Conservation (phyloP, 108 stramenopile genomes). For the Cyclotella baltica region DNA sequence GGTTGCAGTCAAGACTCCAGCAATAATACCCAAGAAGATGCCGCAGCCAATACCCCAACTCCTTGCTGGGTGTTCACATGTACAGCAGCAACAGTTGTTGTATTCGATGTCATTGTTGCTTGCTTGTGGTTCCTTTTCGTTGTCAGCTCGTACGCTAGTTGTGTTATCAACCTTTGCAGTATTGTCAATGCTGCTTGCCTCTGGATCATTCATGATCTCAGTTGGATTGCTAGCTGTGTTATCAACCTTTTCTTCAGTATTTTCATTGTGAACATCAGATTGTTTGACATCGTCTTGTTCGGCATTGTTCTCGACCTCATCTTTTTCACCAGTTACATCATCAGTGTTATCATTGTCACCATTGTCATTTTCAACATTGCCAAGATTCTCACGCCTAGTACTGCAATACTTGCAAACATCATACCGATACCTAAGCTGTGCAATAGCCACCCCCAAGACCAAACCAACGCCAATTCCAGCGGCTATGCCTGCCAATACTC, state of each 20-base stretch:
- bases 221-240: too few species aligned
- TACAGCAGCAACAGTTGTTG: slow-evolving; percentile 7
- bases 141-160: too few species aligned
- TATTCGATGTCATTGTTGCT: not conserved
- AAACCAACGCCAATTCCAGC: slow-evolving; percentile 13
- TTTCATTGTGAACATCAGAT: not conserved
- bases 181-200: slow-evolving; percentile 7
- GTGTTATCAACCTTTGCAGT: too few species aligned
- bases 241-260: too few species aligned
- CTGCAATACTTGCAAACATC: not conserved
- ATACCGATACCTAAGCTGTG: slow-evolving; percentile 8
- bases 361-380: not conserved
- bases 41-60: slow-evolving; percentile 19
- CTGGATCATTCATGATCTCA: slow-evolving; percentile 7
- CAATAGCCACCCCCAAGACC: not conserved
- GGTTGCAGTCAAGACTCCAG: slow-evolving; percentile 13
- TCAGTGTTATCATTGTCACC: not conserved
- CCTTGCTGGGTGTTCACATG: not conserved
- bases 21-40: not conserved
- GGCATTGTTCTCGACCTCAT: not conserved
- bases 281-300: slow-evolving; percentile 1
- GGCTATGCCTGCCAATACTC: slow-evolving; percentile 33
- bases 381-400: not conserved
- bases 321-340: not conserved
- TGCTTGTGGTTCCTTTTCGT: not conserved